phyloP scores from a whole-genome alignment of 768 basidiomycete species.

The Pulveroboletus sp. region DNA sequence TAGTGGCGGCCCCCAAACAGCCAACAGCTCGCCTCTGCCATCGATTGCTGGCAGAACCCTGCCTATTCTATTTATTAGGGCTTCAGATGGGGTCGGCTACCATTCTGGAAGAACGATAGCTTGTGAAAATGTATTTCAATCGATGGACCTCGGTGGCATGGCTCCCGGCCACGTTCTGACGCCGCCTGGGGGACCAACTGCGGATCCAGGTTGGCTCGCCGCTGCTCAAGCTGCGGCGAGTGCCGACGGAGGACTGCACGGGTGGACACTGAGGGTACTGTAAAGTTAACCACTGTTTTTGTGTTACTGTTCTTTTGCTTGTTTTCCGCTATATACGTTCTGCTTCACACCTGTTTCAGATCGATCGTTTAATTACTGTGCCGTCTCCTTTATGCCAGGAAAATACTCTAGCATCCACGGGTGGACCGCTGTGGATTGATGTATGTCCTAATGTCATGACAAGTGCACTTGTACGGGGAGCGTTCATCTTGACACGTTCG shows the following conservation, averaged over 20 bases:
- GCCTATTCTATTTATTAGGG: slow-evolving; percentile 76
- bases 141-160: slow-evolving; percentile 57
- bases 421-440: slow-evolving; percentile 12
- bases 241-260: slow-evolving; percentile 62
- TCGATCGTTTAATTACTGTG: slow-evolving; percentile 1
- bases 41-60: slow-evolving; percentile 66
- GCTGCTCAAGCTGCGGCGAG: slow-evolving; percentile 67
- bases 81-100: slow-evolving; percentile 82
- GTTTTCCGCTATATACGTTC: slow-evolving; percentile 26
- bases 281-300: slow-evolving; percentile 33
- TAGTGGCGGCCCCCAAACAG: slow-evolving; percentile 18
- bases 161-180: slow-evolving; percentile 40
- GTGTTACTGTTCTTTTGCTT: slow-evolving; percentile 24
- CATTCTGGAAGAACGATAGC: slow-evolving; percentile 82
- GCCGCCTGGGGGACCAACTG: slow-evolving; percentile 38
- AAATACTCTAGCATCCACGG: slow-evolving; percentile 7
- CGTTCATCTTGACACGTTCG: slow-evolving; percentile 22
- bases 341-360: slow-evolving; percentile 15
- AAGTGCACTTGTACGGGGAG: not conserved
- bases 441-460: slow-evolving; percentile 25
- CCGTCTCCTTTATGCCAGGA: slow-evolving; percentile 1
- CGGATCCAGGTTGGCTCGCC: slow-evolving; percentile 67
- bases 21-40: slow-evolving; percentile 34
- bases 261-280: slow-evolving; percentile 79
- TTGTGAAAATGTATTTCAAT: slow-evolving; percentile 75